Base-by-base conservation (phyloP, 192 early-diverging fungal genomes). In the Haplosporangium gracile region DNA sequence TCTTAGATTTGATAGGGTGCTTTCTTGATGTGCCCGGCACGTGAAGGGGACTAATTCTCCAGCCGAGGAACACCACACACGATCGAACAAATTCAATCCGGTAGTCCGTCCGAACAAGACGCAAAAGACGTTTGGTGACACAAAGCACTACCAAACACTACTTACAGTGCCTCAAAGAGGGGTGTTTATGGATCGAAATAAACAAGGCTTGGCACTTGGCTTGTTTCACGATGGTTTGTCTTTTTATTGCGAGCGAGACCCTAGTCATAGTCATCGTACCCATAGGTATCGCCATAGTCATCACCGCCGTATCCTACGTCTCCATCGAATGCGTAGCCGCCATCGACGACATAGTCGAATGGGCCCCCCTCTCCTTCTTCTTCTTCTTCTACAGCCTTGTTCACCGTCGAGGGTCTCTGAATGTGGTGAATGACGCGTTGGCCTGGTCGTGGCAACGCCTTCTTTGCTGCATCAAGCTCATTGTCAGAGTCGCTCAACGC, bases 401-500 rank as follows among this genome's bases (percentile, higher is more conserved):
- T 40, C 38, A 24, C 43, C 2, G 26, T 65, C 29, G 29, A 4
- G 11, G 29, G 26, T 15, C 24, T 11, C 11, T 65, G 60, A 2
- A 32, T 15, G 11, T 11, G 60, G 11, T 65, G 60, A 29, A 65
- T 13, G 60, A 65, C 4, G 13, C 18, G 69, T 22, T 42, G 40
- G 42, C 40, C 69, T 0, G 69, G n/a, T 6, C 69, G n/a, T 4
- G 38, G 69, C 20, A 40, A 18, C 0, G 32, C 32, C 40, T 70
- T 42, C 40, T 20, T 29, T 11, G 8, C 42, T 72, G 5, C 4
- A 0, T 29, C 71, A 11, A 32, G 29, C 29, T 65, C 26, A 65
- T 65, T 32, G 29, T 65, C 55, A 13, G 57, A 42, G 38, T 82
- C 80, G 24, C 38, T 40, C 5, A 82, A 29, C 8, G 80, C 80